Percentiles rank a stretch among this genome's conserved stretches.
These are phyloP conservation scores for Colletotrichum melonis DNA, from an alignment of 2,329 filamentous ascomycete genomes.

Conservation along the genomic window DNA sequence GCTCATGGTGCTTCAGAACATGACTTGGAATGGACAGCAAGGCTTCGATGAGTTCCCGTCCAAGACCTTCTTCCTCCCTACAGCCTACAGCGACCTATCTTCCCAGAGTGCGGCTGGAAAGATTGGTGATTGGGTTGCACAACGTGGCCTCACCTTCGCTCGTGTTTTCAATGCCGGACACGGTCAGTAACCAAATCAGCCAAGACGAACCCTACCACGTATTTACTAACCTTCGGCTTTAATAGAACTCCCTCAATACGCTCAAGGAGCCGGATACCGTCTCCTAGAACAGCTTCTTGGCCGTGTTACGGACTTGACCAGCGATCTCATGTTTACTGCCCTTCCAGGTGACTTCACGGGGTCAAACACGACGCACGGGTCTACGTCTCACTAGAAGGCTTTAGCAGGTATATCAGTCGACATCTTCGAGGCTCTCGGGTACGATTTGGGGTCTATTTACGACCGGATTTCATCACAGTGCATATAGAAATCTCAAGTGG, in stretches of 20 bases:
- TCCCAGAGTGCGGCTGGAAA: slow-evolving; percentile 24
- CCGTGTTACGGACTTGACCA: slow-evolving; percentile 10
- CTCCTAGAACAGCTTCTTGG: slow-evolving; percentile 17
- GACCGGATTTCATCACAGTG: too few relatives aligned
- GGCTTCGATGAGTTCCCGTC: slow-evolving; percentile 74
- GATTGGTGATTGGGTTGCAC: slow-evolving; percentile 22
- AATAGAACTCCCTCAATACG: slow-evolving; percentile 11
- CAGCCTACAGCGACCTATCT: slow-evolving; percentile 5
- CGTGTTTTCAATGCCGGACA: slow-evolving; percentile 13
- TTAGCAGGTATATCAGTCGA: too few relatives aligned
- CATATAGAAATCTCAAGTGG: too few relatives aligned
- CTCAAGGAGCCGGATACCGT: slow-evolving; percentile 12
- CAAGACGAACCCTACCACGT: too few relatives aligned
- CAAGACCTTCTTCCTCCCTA: slow-evolving; percentile 75
- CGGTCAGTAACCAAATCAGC: not conserved
- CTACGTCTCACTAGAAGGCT: not conserved
- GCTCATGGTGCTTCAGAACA: slow-evolving; percentile 80
- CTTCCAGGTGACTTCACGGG: slow-evolving; percentile 15
- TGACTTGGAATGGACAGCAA: slow-evolving; percentile 80
- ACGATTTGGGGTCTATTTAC: too few relatives aligned
- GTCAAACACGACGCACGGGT: not conserved
- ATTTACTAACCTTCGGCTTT: not conserved
- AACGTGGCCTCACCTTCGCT: slow-evolving; percentile 18
- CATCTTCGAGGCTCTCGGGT: too few relatives aligned
- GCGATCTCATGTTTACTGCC: slow-evolving; percentile 8